Evolutionary conservation across 768 basidiomycete genomes (phyloP).

Genomic region (Leccinum broughii): DNA sequence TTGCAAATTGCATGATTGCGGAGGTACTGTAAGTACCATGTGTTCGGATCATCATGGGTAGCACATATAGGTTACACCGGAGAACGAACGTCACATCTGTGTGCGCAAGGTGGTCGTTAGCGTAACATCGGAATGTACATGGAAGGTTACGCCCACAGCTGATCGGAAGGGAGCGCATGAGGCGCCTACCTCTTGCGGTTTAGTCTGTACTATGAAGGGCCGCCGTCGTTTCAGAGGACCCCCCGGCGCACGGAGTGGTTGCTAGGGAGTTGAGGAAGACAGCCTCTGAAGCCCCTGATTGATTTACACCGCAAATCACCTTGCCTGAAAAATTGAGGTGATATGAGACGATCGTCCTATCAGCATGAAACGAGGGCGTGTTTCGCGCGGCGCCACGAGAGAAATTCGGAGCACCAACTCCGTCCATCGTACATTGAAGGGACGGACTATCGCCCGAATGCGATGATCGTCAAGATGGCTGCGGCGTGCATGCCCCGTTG

Average conservation of each 20-base stretch:
- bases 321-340: background rate
- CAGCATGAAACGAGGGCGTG: background rate
- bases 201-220: background rate
- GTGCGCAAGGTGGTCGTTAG: background rate
- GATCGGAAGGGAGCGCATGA: background rate
- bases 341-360: background rate
- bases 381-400: background rate
- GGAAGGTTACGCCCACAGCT: background rate
- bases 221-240: background rate
- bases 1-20: background rate
- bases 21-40: background rate
- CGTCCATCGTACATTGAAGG: background rate
- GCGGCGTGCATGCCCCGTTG: background rate
- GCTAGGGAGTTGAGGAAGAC: background rate
- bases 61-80: background rate
- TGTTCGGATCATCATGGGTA: background rate
- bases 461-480: background rate
- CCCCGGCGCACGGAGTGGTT: background rate
- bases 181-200: background rate
- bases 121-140: background rate
- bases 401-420: background rate
- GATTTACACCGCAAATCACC: background rate
- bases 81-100: background rate
- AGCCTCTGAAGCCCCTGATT: background rate
- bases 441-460: background rate